Percentiles rank a stretch among this genome's conserved stretches.
Conservation (phyloP, 2,329 filamentous ascomycete genomes). For the Ophiostoma australiae region DNA sequence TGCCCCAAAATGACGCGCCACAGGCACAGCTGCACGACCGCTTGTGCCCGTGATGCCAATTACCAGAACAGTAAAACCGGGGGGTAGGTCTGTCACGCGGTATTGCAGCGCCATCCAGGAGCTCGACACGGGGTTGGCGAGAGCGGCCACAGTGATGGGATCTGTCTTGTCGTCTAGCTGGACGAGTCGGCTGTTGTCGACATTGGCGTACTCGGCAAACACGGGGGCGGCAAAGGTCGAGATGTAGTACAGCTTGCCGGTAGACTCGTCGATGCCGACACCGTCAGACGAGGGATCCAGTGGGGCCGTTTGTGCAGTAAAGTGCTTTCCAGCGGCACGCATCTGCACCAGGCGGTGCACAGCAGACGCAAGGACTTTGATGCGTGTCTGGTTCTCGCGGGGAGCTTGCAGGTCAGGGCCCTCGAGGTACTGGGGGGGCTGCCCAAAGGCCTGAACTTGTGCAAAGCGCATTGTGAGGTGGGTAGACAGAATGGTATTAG, state of each 20-base stretch:
- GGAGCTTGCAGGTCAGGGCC: conserved; percentile 24
- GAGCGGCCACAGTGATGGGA: conserved; percentile 46
- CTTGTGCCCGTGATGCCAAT: conserved; percentile 88
- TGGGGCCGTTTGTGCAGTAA: conserved; percentile 45
- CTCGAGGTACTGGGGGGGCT: conserved; percentile 22
- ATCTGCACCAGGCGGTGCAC: conserved; percentile 51
- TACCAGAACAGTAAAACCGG: conserved; percentile 58
- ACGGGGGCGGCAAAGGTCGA: conserved; percentile 35
- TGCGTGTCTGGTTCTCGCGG: conserved; percentile 36
- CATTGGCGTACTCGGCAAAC: conserved; percentile 46
- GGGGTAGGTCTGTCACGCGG: conserved; percentile 39
- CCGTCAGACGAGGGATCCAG: conserved; percentile 52
- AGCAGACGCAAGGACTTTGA: conserved; percentile 49
- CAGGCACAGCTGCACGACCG: conserved; percentile 46
- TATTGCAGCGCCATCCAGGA: conserved; percentile 54
- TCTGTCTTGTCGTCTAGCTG: conserved; percentile 44
- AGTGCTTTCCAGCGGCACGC: conserved; percentile 52
- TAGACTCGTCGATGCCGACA: conserved; percentile 43
- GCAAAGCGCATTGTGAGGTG: conserved; percentile 14
- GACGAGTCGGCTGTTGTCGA: conserved; percentile 38
- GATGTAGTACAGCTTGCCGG: conserved; percentile 49
- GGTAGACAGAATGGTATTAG: conserved; percentile 3
- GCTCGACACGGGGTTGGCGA: conserved; percentile 52
- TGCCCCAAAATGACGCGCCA: conserved; percentile 47
- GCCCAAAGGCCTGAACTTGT: conserved; percentile 23